Percentiles rank a stretch among this genome's conserved stretches.
These are phyloP conservation scores for Aegilops bicornis DNA, from an alignment of 176 grass and related monocot genomes.

Conservation along the genomic window DNA sequence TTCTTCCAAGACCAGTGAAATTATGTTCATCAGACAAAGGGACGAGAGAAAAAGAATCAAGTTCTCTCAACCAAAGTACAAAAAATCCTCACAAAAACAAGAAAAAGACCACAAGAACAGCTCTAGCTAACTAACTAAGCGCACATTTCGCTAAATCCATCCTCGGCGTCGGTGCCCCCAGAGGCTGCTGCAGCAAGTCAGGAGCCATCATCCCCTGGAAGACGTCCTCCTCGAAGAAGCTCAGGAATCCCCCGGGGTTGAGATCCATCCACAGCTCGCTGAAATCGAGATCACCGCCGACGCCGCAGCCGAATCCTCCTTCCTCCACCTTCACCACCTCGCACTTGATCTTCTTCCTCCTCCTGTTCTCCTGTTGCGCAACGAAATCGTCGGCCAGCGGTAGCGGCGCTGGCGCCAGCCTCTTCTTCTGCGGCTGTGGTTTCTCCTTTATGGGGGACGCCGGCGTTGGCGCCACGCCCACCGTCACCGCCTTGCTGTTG, in stretches of 20 bases:
- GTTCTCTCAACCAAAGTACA: conserved; percentile 14
- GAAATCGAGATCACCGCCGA: conserved; percentile 18
- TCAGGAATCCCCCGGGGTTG: conserved; percentile 47
- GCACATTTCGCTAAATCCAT: conserved; percentile 48
- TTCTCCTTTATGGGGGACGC: not conserved
- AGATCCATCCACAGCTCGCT: conserved; percentile 47
- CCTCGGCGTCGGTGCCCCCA: not conserved
- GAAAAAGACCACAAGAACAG: not conserved
- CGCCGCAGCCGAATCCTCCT: conserved; percentile 24
- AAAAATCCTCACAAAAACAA: conserved; percentile 14
- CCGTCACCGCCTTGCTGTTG: not conserved
- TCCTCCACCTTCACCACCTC: conserved; percentile 53
- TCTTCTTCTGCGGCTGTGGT: not conserved
- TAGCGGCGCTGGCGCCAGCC: not conserved
- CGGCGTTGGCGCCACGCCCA: too few species aligned
- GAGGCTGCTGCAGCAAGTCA: conserved; percentile 37
- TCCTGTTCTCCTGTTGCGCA: not conserved
- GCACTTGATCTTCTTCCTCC: conserved; percentile 47
- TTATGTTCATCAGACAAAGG: conserved; percentile 15
- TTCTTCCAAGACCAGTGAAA: not conserved
- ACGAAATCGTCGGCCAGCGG: not conserved
- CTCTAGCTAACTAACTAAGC: not conserved
- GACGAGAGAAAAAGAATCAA: not conserved
- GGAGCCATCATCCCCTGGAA: conserved; percentile 39
- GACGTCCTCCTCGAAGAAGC: conserved; percentile 56